Conservation (phyloP, 1,284 basidiomycete species). For the Tilletiopsis washingtonensis region DNA sequence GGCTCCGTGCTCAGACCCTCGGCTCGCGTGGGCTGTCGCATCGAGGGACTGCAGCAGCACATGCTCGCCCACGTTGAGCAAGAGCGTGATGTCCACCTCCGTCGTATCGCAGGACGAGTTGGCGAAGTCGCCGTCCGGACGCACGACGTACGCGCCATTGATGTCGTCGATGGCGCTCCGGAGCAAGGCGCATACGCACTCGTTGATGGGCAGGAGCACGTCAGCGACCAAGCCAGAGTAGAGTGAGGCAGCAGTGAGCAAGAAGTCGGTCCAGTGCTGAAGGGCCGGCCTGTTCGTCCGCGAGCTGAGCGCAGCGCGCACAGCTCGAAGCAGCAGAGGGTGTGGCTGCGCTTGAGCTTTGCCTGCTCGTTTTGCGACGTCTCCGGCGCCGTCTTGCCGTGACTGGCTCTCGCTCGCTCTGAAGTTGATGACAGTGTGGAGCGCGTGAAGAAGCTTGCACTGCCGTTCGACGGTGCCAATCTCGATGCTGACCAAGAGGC, state of each 20-base stretch:
- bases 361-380: background rate
- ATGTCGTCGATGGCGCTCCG: conserved; percentile 58
- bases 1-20: conserved; percentile 3
- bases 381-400: too few relatives aligned
- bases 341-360: conserved; percentile 13
- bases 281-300: conserved; percentile 67
- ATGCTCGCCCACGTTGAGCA: conserved; percentile 29
- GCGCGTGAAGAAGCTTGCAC: conserved; percentile 81
- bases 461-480: conserved; percentile 14
- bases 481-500: conserved; percentile 68
- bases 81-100: conserved; percentile 24
- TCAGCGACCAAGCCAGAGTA: conserved; percentile 64
- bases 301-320: conserved; percentile 69
- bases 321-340: conserved; percentile 64
- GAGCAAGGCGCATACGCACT: conserved; percentile 72
- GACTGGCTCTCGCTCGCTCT: conserved; percentile 4
- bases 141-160: conserved; percentile 21
- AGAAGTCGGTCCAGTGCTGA: conserved; percentile 94
- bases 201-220: conserved; percentile 68
- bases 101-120: conserved; percentile 10
- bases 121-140: conserved; percentile 14
- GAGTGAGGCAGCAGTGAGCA: conserved; percentile 78
- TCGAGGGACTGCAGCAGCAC: conserved; percentile 15
- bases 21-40: too few relatives aligned
- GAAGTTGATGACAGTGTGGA: conserved; percentile 61